Evolutionary conservation across 177 flowering plant genomes (phyloP).

Genomic region (Vitis hybrid): DNA sequence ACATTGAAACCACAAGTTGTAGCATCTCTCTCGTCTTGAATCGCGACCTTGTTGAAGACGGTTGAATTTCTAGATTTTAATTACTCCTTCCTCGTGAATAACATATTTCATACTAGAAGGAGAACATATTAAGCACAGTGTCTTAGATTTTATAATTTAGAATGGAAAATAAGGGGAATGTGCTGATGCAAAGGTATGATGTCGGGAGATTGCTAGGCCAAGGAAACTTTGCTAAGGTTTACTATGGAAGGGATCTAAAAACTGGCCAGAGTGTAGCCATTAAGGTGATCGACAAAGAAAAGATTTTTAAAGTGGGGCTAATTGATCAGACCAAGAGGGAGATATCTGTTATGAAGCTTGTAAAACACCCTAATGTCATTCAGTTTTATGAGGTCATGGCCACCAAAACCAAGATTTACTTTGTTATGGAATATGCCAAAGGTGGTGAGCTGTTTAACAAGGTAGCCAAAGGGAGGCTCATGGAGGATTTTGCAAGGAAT

Average conservation of each 20-base stretch:
- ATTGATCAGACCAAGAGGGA: constrained; percentile 76
- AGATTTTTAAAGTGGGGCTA: constrained; percentile 61
- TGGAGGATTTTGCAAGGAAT: constrained; percentile 57
- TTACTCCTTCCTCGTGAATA: constrained; percentile 12
- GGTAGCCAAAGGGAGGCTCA: constrained; percentile 67
- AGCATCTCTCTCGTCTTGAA: constrained; percentile 12
- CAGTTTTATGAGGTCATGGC: constrained; percentile 83
- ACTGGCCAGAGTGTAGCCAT: constrained; percentile 61
- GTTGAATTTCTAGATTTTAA: constrained; percentile 15
- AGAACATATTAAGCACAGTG: constrained; percentile 2
- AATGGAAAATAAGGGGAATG: constrained; percentile 58
- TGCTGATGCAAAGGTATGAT: constrained; percentile 68
- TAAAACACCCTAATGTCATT: constrained; percentile 62
- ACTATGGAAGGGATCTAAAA: constrained; percentile 48
- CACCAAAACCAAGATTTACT: constrained; percentile 68
- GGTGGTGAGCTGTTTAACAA: constrained; percentile 84
- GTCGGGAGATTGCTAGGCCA: constrained; percentile 76
- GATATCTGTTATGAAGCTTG: constrained; percentile 60
- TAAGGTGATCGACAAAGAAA: constrained; percentile 76
- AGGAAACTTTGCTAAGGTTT: constrained; percentile 81
- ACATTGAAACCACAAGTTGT: constrained; percentile 3
- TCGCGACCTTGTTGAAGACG: constrained; percentile 27
- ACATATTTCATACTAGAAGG: constrained; percentile 5
- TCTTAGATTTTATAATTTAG: constrained; percentile 2
- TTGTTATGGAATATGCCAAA: constrained; percentile 66